phyloP scores from a whole-genome alignment of 148 eudicot genomes.

The Rhododendron simsii region DNA sequence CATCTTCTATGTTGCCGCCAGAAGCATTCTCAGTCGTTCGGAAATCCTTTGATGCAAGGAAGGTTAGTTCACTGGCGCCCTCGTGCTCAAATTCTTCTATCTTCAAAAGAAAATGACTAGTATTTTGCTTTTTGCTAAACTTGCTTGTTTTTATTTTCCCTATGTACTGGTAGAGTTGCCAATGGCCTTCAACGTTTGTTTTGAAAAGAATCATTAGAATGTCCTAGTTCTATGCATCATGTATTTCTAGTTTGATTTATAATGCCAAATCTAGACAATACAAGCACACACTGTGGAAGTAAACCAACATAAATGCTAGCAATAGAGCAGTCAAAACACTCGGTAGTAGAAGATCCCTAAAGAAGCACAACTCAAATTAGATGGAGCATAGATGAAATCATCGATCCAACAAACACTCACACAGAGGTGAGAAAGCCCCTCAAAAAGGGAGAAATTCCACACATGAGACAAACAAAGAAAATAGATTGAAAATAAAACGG shows the following conservation, averaged over 20 bases:
- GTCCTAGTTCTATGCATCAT: neutral
- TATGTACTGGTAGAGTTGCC: neutral
- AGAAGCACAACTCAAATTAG: no score
- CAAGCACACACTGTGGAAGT: no score
- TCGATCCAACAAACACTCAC: no score
- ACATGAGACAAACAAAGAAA: no score
- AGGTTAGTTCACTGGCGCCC: slow-evolving; percentile 36
- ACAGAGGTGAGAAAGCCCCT: no score
- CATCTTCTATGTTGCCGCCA: slow-evolving; percentile 82
- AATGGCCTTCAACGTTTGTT: neutral
- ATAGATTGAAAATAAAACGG: no score
- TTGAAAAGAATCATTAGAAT: slow-evolving; percentile 1
- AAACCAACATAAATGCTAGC: no score
- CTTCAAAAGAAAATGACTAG: neutral
- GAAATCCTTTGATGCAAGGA: slow-evolving; percentile 95
- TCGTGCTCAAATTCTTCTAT: neutral
- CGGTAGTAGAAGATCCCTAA: no score
- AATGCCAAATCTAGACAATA: neutral
- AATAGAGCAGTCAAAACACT: no score
- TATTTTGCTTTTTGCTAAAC: neutral
- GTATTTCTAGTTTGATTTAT: neutral
- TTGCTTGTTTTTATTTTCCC: neutral
- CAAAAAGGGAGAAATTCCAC: no score
- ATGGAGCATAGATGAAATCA: no score
- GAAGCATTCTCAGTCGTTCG: slow-evolving; percentile 83